Base-by-base conservation (phyloP, 1,139 yeast genomes). In the Blastobotrys apis region DNA sequence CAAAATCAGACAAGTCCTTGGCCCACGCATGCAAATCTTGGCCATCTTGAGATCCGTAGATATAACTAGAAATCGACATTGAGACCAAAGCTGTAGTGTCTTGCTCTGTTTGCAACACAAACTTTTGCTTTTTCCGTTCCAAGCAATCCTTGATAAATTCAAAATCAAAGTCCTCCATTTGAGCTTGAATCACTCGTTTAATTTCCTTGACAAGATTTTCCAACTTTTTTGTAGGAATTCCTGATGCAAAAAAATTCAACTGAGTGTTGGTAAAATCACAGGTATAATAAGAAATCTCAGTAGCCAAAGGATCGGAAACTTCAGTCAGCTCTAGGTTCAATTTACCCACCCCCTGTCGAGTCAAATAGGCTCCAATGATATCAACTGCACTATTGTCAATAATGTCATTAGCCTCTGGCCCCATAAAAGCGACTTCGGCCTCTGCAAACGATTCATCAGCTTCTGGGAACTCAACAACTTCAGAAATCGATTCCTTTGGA, bases 391-490 rank as follows among this genome's bases (percentile, higher is more conserved):
- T 71, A 56, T 78, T 81, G 10, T 67, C 67, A 19, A 80, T 60
- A 15, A 71, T 62, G 38, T 83, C 79, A 15, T 67, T 62, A 25
- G 76, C 75, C 15, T 69, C 65, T 2, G 95, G 95, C 8, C 97
- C 97, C 44, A 86, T 74, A 94, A 96, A 92, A 2, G 84, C 70
- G 29, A 92, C 67, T 26, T 75, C 61, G 1, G 86, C 62, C 56
- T 86, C 95, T 25, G 96, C 95, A 66, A 80, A 78, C 5, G 85
- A 73, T 62, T 88, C 97, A 59, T 88, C 97, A 45, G 78, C 74
- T 55, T 92, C 97, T 1, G 98, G 96, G 59, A 92, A 92, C 49
- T 80, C 83, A 26, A 88, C 75, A 8, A 69, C 72, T 39, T 75
- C 73, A 15, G 75, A 67, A 12, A 67, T 58, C 2, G 60, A 55